Percentiles rank a stretch among this genome's conserved stretches.
Conservation (phyloP, 257 asterid species). For the Nicotiana benthamiana region DNA sequence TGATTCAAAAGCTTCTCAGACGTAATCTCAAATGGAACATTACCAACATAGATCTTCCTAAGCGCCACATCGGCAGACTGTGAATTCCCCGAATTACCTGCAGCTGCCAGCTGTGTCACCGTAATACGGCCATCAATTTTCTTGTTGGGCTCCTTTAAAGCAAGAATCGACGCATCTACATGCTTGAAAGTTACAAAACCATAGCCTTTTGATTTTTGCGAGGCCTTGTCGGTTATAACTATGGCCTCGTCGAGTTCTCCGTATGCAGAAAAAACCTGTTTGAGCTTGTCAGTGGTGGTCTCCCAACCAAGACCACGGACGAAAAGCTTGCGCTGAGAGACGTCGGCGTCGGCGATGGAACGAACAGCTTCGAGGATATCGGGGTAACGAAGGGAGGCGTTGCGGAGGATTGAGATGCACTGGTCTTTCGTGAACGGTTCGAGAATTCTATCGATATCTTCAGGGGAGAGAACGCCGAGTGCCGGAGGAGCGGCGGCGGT, state of each 20-base stretch:
- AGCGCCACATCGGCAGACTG: constrained; percentile 52
- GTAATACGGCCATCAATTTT: constrained; percentile 95
- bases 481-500: constrained; percentile 23
- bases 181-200: constrained; percentile 89
- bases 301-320: constrained; percentile 99
- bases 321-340: constrained; percentile 72
- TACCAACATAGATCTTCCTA: constrained; percentile 95
- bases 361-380: constrained; percentile 71
- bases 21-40: constrained; percentile 80
- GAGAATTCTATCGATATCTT: constrained; percentile 75
- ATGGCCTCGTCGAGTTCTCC: constrained; percentile 90
- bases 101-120: constrained; percentile 82
- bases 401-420: constrained; percentile 59
- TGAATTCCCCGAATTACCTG: constrained; percentile 59
- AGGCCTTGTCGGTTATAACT: constrained; percentile 69
- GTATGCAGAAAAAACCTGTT: constrained; percentile 50
- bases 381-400: constrained; percentile 70
- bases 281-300: constrained; percentile 79
- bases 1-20: constrained; percentile 69
- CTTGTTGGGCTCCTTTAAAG: constrained; percentile 75
- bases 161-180: constrained; percentile 70
- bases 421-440: constrained; percentile 76
- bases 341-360: constrained; percentile 74
- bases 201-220: constrained; percentile 79
- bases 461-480: constrained; percentile 41